Percentiles rank a stretch among this genome's conserved stretches.
phyloP scores from a whole-genome alignment of 371 early-diverging fungal species.

The Conidiobolus incongruus region DNA sequence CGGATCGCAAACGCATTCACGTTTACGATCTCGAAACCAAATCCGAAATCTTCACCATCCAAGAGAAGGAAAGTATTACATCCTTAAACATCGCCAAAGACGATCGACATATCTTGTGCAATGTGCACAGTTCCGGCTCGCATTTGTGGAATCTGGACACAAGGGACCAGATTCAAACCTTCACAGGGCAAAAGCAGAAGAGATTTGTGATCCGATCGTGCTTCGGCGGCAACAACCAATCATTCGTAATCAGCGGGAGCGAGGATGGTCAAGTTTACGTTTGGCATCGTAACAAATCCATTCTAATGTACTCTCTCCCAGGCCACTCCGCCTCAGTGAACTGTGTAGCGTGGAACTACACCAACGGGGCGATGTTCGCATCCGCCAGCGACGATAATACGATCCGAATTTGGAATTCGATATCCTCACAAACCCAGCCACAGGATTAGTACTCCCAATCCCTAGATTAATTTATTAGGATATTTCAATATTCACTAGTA shows the following conservation, averaged over 20 bases:
- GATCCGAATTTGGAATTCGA: conserved; percentile 45
- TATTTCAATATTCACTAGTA: too few relatives aligned
- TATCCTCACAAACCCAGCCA: too few relatives aligned
- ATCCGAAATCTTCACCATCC: background rate
- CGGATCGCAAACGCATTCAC: conserved; percentile 39
- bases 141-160: conserved; percentile 77
- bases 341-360: conserved; percentile 60
- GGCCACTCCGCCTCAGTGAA: conserved; percentile 77
- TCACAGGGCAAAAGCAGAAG: conserved; percentile 65
- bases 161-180: conserved; percentile 36
- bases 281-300: conserved; percentile 70
- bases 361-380: conserved; percentile 44
- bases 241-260: conserved; percentile 72
- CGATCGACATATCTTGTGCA: conserved; percentile 5
- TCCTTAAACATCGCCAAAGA: conserved; percentile 3
- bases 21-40: conserved; percentile 38
- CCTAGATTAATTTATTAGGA: too few relatives aligned
- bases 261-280: conserved; percentile 71
- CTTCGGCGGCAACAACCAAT: conserved; percentile 67
- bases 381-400: conserved; percentile 87
- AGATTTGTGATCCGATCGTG: conserved; percentile 76
- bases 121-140: conserved; percentile 23
- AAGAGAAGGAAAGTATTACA: conserved; percentile 2
- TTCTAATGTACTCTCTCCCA: conserved; percentile 41
- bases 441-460: too few relatives aligned